Evolutionary conservation across 495 filamentous ascomycete species (phyloP).

Genomic region (Penicillium crystallinum): DNA sequence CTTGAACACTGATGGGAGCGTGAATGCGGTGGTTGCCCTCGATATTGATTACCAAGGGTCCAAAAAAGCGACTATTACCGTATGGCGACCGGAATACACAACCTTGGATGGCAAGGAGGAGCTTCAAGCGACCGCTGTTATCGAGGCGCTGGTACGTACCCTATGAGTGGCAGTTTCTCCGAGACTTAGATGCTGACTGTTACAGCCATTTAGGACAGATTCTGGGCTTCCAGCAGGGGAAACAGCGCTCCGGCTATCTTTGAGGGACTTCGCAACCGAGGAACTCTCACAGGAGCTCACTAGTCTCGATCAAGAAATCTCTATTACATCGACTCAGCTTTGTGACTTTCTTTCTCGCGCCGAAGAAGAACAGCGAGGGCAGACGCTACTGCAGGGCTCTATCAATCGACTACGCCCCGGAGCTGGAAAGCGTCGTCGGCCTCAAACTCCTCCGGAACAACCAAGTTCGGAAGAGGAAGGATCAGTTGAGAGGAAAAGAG

Average conservation of each 20-base stretch:
- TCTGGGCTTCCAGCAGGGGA: constrained; percentile 5
- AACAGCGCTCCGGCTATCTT: constrained; percentile 1
- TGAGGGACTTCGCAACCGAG: constrained; percentile 8
- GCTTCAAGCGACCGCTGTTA: not conserved
- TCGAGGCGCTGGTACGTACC: constrained; percentile 7
- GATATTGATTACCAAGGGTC: constrained; percentile 24
- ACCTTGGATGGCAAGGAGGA: not conserved
- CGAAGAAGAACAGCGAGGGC: constrained; percentile 3
- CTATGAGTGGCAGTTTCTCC: not conserved
- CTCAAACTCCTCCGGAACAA: constrained; percentile 11
- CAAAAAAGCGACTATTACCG: constrained; percentile 10
- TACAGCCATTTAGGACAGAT: constrained; percentile 8
- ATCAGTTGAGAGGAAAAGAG: not conserved
- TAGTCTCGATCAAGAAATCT: constrained; percentile 11
- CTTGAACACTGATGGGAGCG: constrained; percentile 21
- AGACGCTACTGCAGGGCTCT: constrained; percentile 1
- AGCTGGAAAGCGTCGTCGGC: constrained; percentile 12
- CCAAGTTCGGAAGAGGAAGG: constrained; percentile 8
- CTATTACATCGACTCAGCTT: constrained; percentile 12
- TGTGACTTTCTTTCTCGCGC: constrained; percentile 13
- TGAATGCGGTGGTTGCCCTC: constrained; percentile 26
- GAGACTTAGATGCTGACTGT: constrained; percentile 1
- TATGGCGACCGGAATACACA: constrained; percentile 5
- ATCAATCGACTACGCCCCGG: constrained; percentile 5
- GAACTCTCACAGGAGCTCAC: not conserved